phyloP scores from a whole-genome alignment of 2,329 filamentous ascomycete genomes.

The Colletotrichum cereale region DNA sequence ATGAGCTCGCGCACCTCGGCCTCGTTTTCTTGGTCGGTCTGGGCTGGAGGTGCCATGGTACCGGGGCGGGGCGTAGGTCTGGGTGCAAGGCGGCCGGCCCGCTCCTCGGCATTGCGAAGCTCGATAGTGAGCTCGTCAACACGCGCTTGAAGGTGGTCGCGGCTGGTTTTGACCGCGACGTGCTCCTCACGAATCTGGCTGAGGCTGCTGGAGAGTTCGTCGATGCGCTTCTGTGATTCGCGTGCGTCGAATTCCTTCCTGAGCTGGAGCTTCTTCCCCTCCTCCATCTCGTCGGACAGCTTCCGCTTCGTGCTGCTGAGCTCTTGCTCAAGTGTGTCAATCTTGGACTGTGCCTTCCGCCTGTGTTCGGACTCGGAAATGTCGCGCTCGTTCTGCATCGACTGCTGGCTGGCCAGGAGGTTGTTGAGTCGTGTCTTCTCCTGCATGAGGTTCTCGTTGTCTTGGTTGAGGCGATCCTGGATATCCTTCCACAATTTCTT shows the following conservation, averaged over 20 bases:
- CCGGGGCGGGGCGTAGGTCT: conserved; percentile 75
- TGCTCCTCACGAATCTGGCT: conserved; percentile 88
- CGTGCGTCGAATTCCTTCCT: conserved; percentile 92
- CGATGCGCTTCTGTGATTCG: conserved; percentile 90
- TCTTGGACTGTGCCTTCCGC: conserved; percentile 81
- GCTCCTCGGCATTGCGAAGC: conserved; percentile 89
- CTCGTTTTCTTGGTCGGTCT: conserved; percentile 64
- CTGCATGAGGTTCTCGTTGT: conserved; percentile 86
- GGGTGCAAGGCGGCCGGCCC: conserved; percentile 84
- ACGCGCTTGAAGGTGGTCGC: conserved; percentile 88
- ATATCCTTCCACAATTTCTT: conserved; percentile 96
- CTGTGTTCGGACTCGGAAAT: conserved; percentile 84
- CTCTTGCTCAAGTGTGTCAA: conserved; percentile 85
- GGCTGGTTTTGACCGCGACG: conserved; percentile 85
- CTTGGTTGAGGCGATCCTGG: conserved; percentile 86
- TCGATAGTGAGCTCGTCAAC: conserved; percentile 92
- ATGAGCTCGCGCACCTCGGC: conserved; percentile 83
- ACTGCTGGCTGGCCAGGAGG: conserved; percentile 86
- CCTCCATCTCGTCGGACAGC: conserved; percentile 84
- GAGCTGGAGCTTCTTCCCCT: conserved; percentile 83
- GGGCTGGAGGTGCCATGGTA: conserved; percentile 53
- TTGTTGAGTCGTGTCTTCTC: conserved; percentile 88
- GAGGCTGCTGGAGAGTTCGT: conserved; percentile 86
- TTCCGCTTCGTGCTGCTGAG: conserved; percentile 84
- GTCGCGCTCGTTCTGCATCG: conserved; percentile 91